phyloP scores from a whole-genome alignment of 1,139 yeast genomes.

The Candida sojae region DNA sequence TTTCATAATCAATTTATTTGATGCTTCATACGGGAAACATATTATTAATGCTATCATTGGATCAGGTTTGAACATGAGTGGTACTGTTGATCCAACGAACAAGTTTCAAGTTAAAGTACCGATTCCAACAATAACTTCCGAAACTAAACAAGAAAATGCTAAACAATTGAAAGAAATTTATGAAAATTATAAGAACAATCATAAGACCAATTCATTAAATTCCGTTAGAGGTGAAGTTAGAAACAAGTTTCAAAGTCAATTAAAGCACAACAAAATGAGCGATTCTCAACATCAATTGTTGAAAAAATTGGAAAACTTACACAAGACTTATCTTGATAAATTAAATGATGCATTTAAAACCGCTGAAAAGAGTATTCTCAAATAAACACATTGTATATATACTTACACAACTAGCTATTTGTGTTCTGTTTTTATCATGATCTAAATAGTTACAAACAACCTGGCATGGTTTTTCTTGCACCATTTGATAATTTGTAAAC shows the following conservation, averaged over 20 bases:
- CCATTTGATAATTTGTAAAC: constrained; percentile 41
- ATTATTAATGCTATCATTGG: constrained; percentile 71
- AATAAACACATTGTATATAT: constrained; percentile 16
- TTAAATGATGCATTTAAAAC: constrained; percentile 59
- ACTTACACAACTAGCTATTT: neutral
- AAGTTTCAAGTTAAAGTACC: constrained; percentile 74
- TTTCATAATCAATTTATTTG: constrained; percentile 77
- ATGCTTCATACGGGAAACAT: constrained; percentile 69
- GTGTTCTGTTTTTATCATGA: neutral
- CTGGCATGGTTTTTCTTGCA: constrained; percentile 38
- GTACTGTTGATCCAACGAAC: constrained; percentile 71
- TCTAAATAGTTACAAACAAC: constrained; percentile 27
- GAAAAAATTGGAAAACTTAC: constrained; percentile 64
- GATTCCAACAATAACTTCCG: constrained; percentile 75
- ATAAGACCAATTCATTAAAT: constrained; percentile 42
- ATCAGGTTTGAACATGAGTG: constrained; percentile 72
- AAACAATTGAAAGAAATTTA: constrained; percentile 62
- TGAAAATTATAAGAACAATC: constrained; percentile 60
- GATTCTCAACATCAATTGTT: constrained; percentile 56
- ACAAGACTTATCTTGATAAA: constrained; percentile 62
- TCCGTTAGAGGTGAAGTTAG: constrained; percentile 62
- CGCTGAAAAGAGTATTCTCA: constrained; percentile 54
- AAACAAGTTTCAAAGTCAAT: constrained; percentile 52
- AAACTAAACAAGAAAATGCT: constrained; percentile 57
- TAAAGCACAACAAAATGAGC: constrained; percentile 50